These are phyloP conservation scores for Colletotrichum camelliae DNA, from an alignment of 2,329 filamentous ascomycete species.

Conservation along the genomic window DNA sequence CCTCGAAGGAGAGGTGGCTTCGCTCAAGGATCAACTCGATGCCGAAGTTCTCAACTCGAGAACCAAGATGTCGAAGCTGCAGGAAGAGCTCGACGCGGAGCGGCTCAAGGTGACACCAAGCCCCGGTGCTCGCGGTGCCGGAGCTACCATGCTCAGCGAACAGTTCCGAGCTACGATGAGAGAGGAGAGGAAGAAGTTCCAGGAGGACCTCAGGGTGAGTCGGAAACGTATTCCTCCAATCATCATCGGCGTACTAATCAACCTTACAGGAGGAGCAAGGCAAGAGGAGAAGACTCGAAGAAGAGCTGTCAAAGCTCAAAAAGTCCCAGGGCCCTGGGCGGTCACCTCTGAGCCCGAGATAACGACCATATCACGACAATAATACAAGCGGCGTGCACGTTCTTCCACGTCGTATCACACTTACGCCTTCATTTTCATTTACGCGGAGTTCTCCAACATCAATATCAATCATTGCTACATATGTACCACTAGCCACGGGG, in stretches of 20 bases:
- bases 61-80: slow-evolving; percentile 44
- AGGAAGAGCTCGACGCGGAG: slow-evolving; percentile 59
- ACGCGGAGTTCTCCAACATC: background rate
- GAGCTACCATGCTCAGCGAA: slow-evolving; percentile 59
- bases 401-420: background rate
- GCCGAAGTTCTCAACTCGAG: slow-evolving; percentile 42
- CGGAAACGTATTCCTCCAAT: background rate
- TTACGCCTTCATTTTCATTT: background rate
- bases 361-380: background rate
- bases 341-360: slow-evolving; percentile 46
- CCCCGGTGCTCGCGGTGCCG: slow-evolving; percentile 41
- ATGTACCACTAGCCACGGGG: background rate
- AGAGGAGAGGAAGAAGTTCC: slow-evolving; percentile 62
- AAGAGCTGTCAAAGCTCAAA: slow-evolving; percentile 52
- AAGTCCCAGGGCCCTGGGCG: slow-evolving; percentile 47
- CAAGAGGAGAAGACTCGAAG: slow-evolving; percentile 53
- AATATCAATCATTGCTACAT: background rate
- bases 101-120: slow-evolving; percentile 45
- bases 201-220: slow-evolving; percentile 57
- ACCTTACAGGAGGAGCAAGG: slow-evolving; percentile 53
- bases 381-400: background rate
- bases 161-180: slow-evolving; percentile 62
- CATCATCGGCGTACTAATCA: slow-evolving; percentile 31
- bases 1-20: slow-evolving; percentile 44
- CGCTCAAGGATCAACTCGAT: slow-evolving; percentile 44